These are phyloP conservation scores for Stachybotrys chartarum DNA, from an alignment of 2,329 filamentous ascomycete genomes.

Conservation along the genomic window DNA sequence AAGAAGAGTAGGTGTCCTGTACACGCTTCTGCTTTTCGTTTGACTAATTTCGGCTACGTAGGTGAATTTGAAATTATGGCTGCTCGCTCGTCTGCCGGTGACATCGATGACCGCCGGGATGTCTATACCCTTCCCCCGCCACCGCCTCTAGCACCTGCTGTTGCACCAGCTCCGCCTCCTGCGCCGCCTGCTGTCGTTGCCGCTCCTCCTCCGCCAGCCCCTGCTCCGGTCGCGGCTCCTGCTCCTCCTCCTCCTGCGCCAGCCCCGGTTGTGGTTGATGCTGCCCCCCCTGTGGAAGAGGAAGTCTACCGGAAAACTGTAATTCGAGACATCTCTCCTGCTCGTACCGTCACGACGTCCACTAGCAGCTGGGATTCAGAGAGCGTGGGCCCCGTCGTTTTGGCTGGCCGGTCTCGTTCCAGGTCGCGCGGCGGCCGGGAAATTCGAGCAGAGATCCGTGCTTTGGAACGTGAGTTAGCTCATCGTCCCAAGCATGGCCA, in stretches of 20 bases:
- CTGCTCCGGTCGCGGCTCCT: slow-evolving; percentile 15
- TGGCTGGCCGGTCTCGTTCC: slow-evolving; percentile 35
- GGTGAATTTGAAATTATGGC: slow-evolving; percentile 37
- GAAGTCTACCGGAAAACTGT: slow-evolving; percentile 39
- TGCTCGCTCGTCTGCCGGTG: slow-evolving; percentile 38
- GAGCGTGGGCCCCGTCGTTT: slow-evolving; percentile 20
- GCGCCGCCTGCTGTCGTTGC: slow-evolving; percentile 13
- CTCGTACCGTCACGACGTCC: slow-evolving; percentile 29
- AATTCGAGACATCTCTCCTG: slow-evolving; percentile 43
- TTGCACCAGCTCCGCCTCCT: slow-evolving; percentile 6
- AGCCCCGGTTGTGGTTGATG: slow-evolving; percentile 23
- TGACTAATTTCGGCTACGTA: slow-evolving; percentile 8
- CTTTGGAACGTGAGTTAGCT: slow-evolving; percentile 50
- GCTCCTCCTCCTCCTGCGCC: slow-evolving; percentile 22
- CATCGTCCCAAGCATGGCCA: slow-evolving; percentile 26
- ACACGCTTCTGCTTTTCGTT: background rate
- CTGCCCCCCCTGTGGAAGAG: slow-evolving; percentile 21
- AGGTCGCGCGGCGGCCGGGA: slow-evolving; percentile 49
- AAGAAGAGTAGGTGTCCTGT: slow-evolving; percentile 42
- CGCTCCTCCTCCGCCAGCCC: slow-evolving; percentile 20
- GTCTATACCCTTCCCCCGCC: slow-evolving; percentile 29
- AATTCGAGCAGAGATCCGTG: slow-evolving; percentile 64
- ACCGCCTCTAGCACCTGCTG: slow-evolving; percentile 8
- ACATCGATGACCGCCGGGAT: slow-evolving; percentile 38
- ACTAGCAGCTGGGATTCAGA: slow-evolving; percentile 20